These are phyloP conservation scores for Leccinum arenicola DNA, from an alignment of 768 basidiomycete species.

Conservation along the genomic window DNA sequence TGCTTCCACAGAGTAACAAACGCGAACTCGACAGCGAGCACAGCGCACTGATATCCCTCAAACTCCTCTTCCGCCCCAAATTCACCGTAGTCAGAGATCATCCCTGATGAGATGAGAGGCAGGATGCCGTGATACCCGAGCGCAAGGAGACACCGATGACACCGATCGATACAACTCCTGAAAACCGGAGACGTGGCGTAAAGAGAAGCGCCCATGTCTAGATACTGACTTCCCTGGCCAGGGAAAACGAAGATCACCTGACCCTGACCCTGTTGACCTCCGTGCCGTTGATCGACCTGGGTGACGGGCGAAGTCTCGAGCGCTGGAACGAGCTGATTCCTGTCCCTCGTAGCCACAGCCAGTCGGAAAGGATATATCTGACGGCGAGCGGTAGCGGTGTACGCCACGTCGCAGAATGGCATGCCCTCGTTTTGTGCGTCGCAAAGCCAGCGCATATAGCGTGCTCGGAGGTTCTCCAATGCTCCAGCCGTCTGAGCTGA, in stretches of 20 bases:
- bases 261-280: conserved; percentile 3
- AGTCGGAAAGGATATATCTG: conserved; percentile 54
- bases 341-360: conserved; percentile 42
- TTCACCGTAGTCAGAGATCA: conserved; percentile 13
- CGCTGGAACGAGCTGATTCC: conserved; percentile 45
- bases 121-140: conserved; percentile 53
- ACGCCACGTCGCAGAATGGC: conserved; percentile 53
- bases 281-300: conserved; percentile 24
- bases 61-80: conserved; percentile 35
- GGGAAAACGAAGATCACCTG: conserved; percentile 66
- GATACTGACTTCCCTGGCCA: conserved; percentile 69
- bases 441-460: conserved; percentile 50
- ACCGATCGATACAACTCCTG: conserved; percentile 51
- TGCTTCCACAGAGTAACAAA: conserved; percentile 62
- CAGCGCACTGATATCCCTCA: conserved; percentile 49
- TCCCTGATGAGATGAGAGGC: conserved; percentile 37
- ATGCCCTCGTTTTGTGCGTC: conserved; percentile 21
- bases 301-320: conserved; percentile 37
- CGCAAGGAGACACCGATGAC: conserved; percentile 47
- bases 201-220: conserved; percentile 58
- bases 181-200: conserved; percentile 52
- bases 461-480: conserved; percentile 44
- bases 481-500: conserved; percentile 56
- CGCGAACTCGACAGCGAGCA: conserved; percentile 63
- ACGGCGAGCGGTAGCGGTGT: conserved; percentile 65